phyloP scores from a whole-genome alignment of 169 alveolate genomes.

The Theileria luwenshuni region DNA sequence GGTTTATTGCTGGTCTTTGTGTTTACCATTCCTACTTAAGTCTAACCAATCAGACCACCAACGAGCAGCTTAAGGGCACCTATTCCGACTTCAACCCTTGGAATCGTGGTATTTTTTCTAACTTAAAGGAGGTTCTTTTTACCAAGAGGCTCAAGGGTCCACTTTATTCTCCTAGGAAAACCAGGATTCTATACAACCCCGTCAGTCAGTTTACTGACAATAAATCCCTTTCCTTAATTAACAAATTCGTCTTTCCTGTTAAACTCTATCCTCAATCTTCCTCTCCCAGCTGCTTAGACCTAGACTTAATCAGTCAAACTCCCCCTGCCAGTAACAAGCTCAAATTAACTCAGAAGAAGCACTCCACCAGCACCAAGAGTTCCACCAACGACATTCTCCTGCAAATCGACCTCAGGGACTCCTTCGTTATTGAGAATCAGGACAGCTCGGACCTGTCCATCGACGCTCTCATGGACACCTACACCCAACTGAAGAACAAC shows the following conservation, averaged over 20 bases:
- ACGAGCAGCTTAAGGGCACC: conserved; percentile 76
- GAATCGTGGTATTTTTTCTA: conserved; percentile 69
- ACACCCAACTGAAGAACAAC: neutral
- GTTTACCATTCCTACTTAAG: conserved; percentile 78
- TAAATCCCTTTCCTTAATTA: neutral
- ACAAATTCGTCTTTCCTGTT: too few species aligned
- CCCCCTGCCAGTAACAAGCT: too few species aligned
- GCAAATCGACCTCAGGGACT: too few species aligned
- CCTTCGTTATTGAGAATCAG: too few species aligned
- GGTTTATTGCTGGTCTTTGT: conserved; percentile 80
- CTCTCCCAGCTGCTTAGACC: too few species aligned
- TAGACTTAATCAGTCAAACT: too few species aligned
- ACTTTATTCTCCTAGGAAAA: neutral
- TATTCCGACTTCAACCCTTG: conserved; percentile 75
- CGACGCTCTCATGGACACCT: neutral
- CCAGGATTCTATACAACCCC: conserved; percentile 7
- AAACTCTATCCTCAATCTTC: too few species aligned
- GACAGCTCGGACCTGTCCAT: neutral
- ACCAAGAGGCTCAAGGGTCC: conserved; percentile 24
- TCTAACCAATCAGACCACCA: conserved; percentile 80
- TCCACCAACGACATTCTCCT: too few species aligned
- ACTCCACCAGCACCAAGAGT: too few species aligned
- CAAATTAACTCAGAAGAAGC: too few species aligned
- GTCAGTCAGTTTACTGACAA: neutral
- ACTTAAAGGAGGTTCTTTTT: conserved; percentile 69